Evolutionary conservation across 2,329 filamentous ascomycete genomes (phyloP).

Genomic region (Remersonia thermophila): DNA sequence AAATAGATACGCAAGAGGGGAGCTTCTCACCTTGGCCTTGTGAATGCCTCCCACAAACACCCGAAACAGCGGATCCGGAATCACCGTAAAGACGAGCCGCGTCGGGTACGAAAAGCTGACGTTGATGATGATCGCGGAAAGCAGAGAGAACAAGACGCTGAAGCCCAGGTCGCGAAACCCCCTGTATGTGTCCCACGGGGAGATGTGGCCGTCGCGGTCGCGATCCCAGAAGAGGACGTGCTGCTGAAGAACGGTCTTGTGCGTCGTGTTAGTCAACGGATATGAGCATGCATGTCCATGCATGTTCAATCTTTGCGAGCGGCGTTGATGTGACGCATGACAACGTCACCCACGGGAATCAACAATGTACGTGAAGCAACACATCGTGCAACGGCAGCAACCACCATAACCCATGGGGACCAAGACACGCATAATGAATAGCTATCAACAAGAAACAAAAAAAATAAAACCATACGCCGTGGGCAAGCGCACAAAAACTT

Average conservation of each 20-base stretch:
- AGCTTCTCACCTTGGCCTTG: conserved; percentile 24
- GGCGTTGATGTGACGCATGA: too few relatives aligned
- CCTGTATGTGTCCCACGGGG: conserved; percentile 26
- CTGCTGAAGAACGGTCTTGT: conserved; percentile 25
- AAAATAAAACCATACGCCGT: too few relatives aligned
- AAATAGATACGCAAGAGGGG: not conserved
- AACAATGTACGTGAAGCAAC: too few relatives aligned
- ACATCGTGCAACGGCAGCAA: too few relatives aligned
- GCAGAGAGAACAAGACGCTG: conserved; percentile 26
- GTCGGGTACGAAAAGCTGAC: conserved; percentile 34
- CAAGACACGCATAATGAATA: too few relatives aligned
- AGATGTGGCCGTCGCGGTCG: conserved; percentile 29
- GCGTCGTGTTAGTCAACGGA: too few relatives aligned
- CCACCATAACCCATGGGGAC: too few relatives aligned
- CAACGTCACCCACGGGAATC: too few relatives aligned
- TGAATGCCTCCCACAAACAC: conserved; percentile 28
- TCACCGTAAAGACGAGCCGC: conserved; percentile 21
- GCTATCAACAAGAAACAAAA: not conserved
- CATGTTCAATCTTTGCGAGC: not conserved
- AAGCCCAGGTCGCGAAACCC: conserved; percentile 30
- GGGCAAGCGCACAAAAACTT: not conserved
- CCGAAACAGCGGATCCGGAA: conserved; percentile 28
- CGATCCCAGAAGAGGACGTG: conserved; percentile 31
- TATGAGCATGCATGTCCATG: too few relatives aligned
- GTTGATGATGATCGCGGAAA: conserved; percentile 30